A percentile compares a stretch with the other conserved stretches of the same genome.
phyloP scores from a whole-genome alignment of 345 rosid genomes.

The Stellera chamaejasme region DNA sequence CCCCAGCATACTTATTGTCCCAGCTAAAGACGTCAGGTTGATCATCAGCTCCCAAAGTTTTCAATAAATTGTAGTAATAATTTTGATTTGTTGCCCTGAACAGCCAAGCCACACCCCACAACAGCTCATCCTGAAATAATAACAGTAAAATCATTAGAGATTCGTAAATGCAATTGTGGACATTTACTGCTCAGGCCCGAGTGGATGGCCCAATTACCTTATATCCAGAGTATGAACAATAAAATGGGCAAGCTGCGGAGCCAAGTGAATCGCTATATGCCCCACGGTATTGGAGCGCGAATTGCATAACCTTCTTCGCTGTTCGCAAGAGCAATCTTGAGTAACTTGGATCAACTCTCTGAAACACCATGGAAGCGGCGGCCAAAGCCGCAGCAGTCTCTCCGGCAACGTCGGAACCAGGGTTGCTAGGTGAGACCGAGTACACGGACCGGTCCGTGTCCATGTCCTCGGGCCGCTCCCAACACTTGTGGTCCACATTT shows the following conservation, averaged over 20 bases:
- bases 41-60: constrained; percentile 66
- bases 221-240: constrained; percentile 88
- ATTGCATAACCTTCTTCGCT: constrained; percentile 61
- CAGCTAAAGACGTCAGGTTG: constrained; percentile 83
- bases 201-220: constrained; percentile 29
- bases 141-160: not conserved
- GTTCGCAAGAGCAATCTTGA: constrained; percentile 41
- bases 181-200: not conserved
- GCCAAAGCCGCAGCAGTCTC: constrained; percentile 90
- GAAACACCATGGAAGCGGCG: constrained; percentile 86
- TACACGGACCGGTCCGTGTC: constrained; percentile 65
- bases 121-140: constrained; percentile 64
- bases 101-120: constrained; percentile 93
- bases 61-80: constrained; percentile 50
- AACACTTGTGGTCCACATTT: constrained; percentile 77
- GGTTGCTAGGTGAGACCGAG: constrained; percentile 62
- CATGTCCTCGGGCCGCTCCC: constrained; percentile 98
- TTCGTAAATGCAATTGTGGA: too few relatives aligned
- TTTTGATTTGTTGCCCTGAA: constrained; percentile 60
- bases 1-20: constrained; percentile 94
- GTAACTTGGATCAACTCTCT: constrained; percentile 45
- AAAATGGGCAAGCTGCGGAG: constrained; percentile 72
- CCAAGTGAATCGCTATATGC: constrained; percentile 83
- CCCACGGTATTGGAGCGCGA: constrained; percentile 70
- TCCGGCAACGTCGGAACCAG: constrained; percentile 89